Conservation (phyloP, 1,139 yeast genomes). For the Geotrichum klebahnii region DNA sequence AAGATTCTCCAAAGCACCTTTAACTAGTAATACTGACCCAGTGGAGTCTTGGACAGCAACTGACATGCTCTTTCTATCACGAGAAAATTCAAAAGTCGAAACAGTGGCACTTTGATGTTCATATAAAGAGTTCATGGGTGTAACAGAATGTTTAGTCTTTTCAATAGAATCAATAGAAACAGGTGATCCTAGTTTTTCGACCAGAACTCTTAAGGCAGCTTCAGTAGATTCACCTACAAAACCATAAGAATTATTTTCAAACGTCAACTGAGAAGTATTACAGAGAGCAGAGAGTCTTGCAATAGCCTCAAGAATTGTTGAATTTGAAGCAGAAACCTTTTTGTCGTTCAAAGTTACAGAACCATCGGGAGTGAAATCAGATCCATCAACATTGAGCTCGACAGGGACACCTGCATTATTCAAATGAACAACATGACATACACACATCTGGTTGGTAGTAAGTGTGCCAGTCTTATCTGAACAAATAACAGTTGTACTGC, state of each 20-base stretch:
- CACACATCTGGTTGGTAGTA: constrained; percentile 45
- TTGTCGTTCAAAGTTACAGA: constrained; percentile 39
- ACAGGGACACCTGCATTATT: constrained; percentile 42
- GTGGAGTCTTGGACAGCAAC: constrained; percentile 40
- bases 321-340: constrained; percentile 31
- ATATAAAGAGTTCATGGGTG: constrained; percentile 24
- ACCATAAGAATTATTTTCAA: constrained; percentile 26
- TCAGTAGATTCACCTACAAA: constrained; percentile 43
- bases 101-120: constrained; percentile 16
- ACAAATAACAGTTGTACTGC: constrained; percentile 50
- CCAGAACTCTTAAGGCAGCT: constrained; percentile 37
- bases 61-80: constrained; percentile 51
- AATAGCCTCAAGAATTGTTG: constrained; percentile 31
- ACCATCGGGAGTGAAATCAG: constrained; percentile 41
- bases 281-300: constrained; percentile 37
- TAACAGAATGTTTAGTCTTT: constrained; percentile 16
- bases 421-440: constrained; percentile 40
- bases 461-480: constrained; percentile 73
- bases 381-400: constrained; percentile 46
- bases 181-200: constrained; percentile 31
- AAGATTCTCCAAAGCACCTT: constrained; percentile 54
- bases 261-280: constrained; percentile 38
- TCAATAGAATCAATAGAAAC: neutral
- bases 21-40: constrained; percentile 40
- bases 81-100: constrained; percentile 40